Percentiles rank a stretch among this genome's conserved stretches.
Conservation (phyloP, 164 flowering plant species). For the Umbellularia californica region DNA sequence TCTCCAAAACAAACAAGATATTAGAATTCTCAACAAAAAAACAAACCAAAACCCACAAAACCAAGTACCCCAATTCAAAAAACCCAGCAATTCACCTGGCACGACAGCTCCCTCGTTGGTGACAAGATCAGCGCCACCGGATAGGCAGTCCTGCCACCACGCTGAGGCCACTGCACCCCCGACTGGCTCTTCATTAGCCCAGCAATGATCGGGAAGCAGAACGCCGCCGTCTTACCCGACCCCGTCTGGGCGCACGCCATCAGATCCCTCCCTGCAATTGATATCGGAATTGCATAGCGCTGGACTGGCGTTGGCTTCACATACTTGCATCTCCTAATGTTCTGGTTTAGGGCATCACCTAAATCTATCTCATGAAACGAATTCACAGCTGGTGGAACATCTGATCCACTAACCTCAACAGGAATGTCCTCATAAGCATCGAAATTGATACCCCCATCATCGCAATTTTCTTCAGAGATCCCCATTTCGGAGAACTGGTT, state of each 20-base stretch:
- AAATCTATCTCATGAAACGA: constrained; percentile 50
- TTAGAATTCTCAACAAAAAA: not conserved
- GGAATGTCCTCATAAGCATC: constrained; percentile 52
- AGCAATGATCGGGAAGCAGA: constrained; percentile 54
- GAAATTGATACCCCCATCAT: constrained; percentile 26
- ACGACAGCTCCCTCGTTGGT: constrained; percentile 59
- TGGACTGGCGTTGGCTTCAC: constrained; percentile 64
- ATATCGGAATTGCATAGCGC: constrained; percentile 55
- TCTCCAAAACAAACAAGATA: not conserved
- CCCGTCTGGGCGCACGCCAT: constrained; percentile 80
- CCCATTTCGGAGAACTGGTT: constrained; percentile 26
- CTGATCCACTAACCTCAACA: constrained; percentile 41
- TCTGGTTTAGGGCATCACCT: constrained; percentile 35
- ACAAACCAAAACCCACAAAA: not conserved
- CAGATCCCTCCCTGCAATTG: constrained; percentile 51
- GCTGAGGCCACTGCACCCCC: not conserved
- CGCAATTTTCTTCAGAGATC: constrained; percentile 13
- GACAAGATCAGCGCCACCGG: constrained; percentile 54
- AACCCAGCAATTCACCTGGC: constrained; percentile 33
- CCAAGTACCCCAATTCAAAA: not conserved
- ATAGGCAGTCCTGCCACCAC: constrained; percentile 20
- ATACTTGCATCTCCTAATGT: constrained; percentile 51
- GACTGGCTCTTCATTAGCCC: constrained; percentile 35
- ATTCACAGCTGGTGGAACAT: constrained; percentile 39
- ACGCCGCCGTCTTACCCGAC: constrained; percentile 66